Conservation (phyloP, 257 asterid species). For the Lycium barbarum region DNA sequence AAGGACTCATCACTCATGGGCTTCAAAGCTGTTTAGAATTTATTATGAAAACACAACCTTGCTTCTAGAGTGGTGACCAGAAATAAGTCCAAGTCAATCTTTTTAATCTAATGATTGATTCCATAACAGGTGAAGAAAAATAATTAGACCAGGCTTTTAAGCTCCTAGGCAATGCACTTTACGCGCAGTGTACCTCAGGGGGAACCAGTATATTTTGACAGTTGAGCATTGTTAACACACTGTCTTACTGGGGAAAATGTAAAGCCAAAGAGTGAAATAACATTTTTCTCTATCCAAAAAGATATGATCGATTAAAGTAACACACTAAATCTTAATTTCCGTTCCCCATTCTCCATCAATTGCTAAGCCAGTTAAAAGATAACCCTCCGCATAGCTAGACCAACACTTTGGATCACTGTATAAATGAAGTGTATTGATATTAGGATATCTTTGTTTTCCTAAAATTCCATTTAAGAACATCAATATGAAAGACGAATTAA, state of each 20-base stretch:
- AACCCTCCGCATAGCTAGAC: too few species aligned
- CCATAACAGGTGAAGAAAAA: background rate
- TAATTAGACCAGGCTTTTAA: background rate
- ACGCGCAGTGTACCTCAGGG: too few species aligned
- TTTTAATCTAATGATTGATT: background rate
- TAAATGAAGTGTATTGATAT: background rate
- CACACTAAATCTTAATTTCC: background rate
- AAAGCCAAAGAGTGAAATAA: too few species aligned
- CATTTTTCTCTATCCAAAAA: too few species aligned
- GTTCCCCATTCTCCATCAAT: too few species aligned
- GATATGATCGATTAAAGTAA: background rate
- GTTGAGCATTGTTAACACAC: too few species aligned
- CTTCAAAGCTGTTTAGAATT: background rate
- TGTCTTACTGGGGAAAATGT: too few species aligned
- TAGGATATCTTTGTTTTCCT: background rate
- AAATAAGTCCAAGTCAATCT: background rate
- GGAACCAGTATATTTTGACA: too few species aligned
- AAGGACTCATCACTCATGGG: background rate
- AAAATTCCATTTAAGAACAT: background rate
- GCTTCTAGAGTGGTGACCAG: background rate
- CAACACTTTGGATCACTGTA: too few species aligned
- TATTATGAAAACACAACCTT: background rate
- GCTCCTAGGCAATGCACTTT: background rate
- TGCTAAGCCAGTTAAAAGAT: too few species aligned
- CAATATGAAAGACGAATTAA: background rate